phyloP scores from a whole-genome alignment of 106 monocot genomes.

The Narthecium ossifragum region DNA sequence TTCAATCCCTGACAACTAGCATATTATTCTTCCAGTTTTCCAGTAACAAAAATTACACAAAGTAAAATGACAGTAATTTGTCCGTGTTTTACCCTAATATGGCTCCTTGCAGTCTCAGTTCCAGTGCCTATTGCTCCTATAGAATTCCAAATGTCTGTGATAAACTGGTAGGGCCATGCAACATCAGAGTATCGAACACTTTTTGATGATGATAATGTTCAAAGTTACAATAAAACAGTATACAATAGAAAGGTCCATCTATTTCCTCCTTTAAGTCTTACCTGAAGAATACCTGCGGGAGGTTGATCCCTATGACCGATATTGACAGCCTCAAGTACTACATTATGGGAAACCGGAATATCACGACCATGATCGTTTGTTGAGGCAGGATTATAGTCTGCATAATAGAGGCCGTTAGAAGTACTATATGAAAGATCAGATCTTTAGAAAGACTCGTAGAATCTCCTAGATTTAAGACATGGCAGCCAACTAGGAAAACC shows the following conservation, averaged over 20 bases:
- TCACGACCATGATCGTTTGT: conserved; percentile 16
- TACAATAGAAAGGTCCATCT: background rate
- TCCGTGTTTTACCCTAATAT: conserved; percentile 36
- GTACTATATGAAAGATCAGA: background rate
- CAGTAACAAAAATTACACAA: no score
- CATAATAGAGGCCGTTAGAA: background rate
- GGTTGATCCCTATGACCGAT: conserved; percentile 44
- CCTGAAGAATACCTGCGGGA: conserved; percentile 46
- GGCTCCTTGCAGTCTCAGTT: conserved; percentile 18
- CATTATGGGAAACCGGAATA: conserved; percentile 22
- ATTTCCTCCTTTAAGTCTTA: conserved; percentile 6
- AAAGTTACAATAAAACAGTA: conserved; percentile 1
- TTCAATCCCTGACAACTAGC: conserved; percentile 27
- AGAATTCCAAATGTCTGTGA: conserved; percentile 54
- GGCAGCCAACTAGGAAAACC: no score
- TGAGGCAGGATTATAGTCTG: conserved; percentile 30
- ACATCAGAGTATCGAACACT: no score
- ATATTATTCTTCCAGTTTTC: conserved; percentile 10
- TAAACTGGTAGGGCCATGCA: conserved; percentile 65
- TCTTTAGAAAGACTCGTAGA: background rate
- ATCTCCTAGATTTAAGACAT: no score
- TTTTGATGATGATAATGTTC: no score
- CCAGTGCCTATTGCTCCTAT: conserved; percentile 31
- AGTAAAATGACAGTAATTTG: no score
- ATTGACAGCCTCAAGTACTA: conserved; percentile 78